phyloP scores from a whole-genome alignment of 1,139 yeast species.

The Kodamaea anthophila region DNA sequence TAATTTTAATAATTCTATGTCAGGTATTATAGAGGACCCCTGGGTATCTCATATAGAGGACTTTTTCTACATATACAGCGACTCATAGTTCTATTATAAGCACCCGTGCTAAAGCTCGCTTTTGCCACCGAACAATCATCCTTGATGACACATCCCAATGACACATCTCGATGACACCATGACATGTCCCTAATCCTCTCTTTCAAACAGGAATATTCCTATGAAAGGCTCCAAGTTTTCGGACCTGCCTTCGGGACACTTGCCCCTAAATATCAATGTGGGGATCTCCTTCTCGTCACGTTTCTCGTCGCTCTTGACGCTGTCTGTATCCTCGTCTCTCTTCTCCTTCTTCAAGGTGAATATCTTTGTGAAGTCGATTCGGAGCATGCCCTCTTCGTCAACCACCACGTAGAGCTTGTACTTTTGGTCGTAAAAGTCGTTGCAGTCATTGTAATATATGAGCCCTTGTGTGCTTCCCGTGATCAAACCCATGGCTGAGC shows the following conservation, averaged over 20 bases:
- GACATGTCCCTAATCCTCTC: constrained; percentile 24
- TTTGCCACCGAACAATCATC: neutral
- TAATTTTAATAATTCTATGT: too few species aligned
- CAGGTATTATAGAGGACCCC: too few species aligned
- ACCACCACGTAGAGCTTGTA: constrained; percentile 49
- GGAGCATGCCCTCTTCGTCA: constrained; percentile 42
- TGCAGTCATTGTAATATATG: constrained; percentile 46
- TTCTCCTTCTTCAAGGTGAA: constrained; percentile 17
- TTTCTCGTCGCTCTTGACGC: constrained; percentile 5
- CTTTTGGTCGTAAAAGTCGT: constrained; percentile 43
- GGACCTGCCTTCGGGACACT: constrained; percentile 50
- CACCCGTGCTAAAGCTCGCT: neutral
- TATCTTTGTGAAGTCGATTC: constrained; percentile 51
- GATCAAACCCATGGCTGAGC: constrained; percentile 53
- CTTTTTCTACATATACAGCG: too few species aligned
- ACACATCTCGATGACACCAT: too few species aligned
- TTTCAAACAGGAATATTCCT: constrained; percentile 50
- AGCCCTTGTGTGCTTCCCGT: constrained; percentile 49
- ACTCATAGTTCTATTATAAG: too few species aligned
- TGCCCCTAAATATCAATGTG: constrained; percentile 44
- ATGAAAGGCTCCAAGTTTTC: constrained; percentile 51
- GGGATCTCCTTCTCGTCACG: constrained; percentile 23
- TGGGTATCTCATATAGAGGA: too few species aligned
- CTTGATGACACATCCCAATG: neutral
- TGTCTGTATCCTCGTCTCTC: constrained; percentile 1